Evolutionary conservation across 176 grass and related monocot species (phyloP).

Genomic region (Panicum miliaceum): DNA sequence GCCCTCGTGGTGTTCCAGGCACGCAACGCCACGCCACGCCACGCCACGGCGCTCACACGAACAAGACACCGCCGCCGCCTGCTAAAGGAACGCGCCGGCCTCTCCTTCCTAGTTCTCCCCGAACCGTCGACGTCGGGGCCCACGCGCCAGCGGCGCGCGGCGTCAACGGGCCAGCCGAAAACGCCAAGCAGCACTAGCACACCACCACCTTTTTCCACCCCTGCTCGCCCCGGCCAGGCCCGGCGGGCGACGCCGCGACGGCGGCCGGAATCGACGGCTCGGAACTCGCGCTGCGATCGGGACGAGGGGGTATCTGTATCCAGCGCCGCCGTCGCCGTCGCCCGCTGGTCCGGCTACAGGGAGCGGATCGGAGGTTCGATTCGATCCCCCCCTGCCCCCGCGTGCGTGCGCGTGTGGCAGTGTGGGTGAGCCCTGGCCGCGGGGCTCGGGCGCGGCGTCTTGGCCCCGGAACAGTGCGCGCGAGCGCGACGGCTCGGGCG

Average conservation of each 20-base stretch:
- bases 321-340: not conserved
- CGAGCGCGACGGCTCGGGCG: not conserved
- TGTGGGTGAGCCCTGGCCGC: not conserved
- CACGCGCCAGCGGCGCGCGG: not conserved
- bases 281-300: not conserved
- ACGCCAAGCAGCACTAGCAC: too few species aligned
- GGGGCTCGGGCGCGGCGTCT: not conserved
- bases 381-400: too few species aligned
- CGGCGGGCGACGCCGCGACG: not conserved
- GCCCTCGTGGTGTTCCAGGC: not conserved
- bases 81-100: not conserved
- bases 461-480: not conserved
- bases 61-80: too few species aligned
- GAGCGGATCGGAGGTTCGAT: slow-evolving; percentile 10
- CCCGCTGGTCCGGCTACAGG: not conserved
- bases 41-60: not conserved
- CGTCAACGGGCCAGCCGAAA: too few species aligned
- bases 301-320: not conserved
- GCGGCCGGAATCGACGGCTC: not conserved
- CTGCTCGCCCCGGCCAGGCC: not conserved
- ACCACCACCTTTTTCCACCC: not conserved
- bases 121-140: not conserved
- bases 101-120: not conserved
- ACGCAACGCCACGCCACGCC: not conserved
- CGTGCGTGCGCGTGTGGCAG: not conserved